phyloP scores from a whole-genome alignment of 2,329 filamentous ascomycete genomes.

The Madurella mycetomatis region DNA sequence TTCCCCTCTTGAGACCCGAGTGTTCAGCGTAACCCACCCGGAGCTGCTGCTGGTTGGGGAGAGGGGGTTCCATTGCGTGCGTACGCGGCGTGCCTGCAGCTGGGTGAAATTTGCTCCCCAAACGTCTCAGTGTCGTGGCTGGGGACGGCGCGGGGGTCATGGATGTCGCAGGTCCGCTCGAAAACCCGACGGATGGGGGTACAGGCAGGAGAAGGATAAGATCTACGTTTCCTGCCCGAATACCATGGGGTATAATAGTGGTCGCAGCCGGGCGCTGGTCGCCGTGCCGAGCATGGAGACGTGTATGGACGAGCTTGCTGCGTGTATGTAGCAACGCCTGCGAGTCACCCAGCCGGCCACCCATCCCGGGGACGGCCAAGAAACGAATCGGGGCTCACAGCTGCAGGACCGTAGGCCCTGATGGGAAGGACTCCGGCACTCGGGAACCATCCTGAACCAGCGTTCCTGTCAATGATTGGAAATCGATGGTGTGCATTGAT shows the following conservation, averaged over 20 bases:
- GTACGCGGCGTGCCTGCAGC: conserved; percentile 15
- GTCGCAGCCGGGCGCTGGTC: no score
- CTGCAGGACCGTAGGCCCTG: conserved; percentile 18
- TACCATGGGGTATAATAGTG: no score
- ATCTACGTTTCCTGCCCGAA: no score
- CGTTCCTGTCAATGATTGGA: conserved; percentile 18
- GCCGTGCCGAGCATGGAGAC: not conserved
- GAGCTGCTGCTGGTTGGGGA: conserved; percentile 3
- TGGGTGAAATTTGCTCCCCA: not conserved
- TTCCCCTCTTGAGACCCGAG: conserved; percentile 6
- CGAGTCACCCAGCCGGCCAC: not conserved
- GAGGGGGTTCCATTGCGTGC: conserved; percentile 13
- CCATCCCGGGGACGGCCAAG: not conserved
- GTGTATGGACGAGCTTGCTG: not conserved
- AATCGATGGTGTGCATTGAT: conserved; percentile 18
- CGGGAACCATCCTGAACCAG: conserved; percentile 10
- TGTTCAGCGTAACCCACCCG: conserved; percentile 12
- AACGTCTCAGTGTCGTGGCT: conserved; percentile 4
- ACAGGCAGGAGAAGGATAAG: not conserved
- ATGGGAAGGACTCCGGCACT: conserved; percentile 7
- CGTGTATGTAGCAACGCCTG: not conserved
- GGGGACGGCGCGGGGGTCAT: not conserved
- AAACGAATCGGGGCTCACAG: conserved; percentile 19
- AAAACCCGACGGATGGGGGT: not conserved
- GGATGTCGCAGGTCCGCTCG: not conserved